Conservation (phyloP, 129 eudicot genomes). For the Ambrosia artemisiifolia region DNA sequence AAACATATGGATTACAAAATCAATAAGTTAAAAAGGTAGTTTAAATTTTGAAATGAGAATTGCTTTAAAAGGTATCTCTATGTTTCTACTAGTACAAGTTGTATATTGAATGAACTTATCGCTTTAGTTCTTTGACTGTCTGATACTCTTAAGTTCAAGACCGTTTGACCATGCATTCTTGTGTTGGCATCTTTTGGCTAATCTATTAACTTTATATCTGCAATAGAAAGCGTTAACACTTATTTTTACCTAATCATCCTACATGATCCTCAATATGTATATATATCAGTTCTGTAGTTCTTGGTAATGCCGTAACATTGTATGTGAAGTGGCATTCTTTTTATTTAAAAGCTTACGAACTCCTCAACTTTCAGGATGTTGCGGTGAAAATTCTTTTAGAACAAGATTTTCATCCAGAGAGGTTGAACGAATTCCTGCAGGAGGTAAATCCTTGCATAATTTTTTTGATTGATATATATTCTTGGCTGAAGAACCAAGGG, state of each 20-base stretch:
- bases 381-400: constrained; percentile 92
- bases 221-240: too few relatives aligned
- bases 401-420: constrained; percentile 75
- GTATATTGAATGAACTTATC: background rate
- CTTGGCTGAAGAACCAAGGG: background rate
- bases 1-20: background rate
- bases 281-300: too few relatives aligned
- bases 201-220: too few relatives aligned
- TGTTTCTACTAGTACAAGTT: background rate
- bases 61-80: background rate
- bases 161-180: background rate
- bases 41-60: background rate
- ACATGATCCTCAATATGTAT: background rate
- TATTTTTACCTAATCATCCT: constrained; percentile 4
- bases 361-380: constrained; percentile 58
- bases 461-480: background rate
- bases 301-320: background rate
- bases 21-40: background rate
- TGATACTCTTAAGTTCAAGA: too few relatives aligned
- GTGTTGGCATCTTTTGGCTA: background rate
- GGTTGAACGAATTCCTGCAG: constrained; percentile 64
- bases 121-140: background rate
- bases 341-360: constrained; percentile 8
- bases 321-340: background rate
- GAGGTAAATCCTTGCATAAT: constrained; percentile 39